A percentile compares a stretch with the other conserved stretches of the same genome.
phyloP scores from a whole-genome alignment of 2,329 filamentous ascomycete species.

The Paraphoma chrysanthemicola region DNA sequence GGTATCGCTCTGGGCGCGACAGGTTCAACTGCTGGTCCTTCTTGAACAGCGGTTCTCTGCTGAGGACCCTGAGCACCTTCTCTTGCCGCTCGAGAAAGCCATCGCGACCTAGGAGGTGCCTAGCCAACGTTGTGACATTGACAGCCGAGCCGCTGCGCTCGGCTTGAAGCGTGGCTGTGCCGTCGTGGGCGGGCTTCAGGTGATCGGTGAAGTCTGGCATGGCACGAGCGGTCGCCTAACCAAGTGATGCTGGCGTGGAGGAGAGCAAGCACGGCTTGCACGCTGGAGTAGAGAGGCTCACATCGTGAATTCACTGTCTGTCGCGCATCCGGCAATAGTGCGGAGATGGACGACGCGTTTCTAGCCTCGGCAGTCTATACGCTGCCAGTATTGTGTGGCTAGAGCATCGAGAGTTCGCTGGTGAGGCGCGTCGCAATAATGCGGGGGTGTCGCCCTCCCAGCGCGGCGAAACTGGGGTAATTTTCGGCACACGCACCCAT shows the following conservation, averaged over 20 bases:
- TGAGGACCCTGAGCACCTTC: slow-evolving; percentile 54
- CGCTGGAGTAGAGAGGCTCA: slow-evolving; percentile 2
- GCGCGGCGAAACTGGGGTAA: slow-evolving; percentile 14
- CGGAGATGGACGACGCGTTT: slow-evolving; percentile 6
- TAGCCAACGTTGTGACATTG: slow-evolving; percentile 52
- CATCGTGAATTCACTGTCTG: slow-evolving; percentile 3
- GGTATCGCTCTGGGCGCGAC: slow-evolving; percentile 59
- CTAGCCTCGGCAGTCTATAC: slow-evolving; percentile 19
- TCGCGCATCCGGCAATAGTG: slow-evolving; percentile 11
- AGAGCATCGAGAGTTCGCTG: neutral
- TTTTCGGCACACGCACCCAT: slow-evolving; percentile 7
- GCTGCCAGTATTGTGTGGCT: neutral
- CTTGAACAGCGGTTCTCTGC: slow-evolving; percentile 56
- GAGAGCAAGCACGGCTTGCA: neutral
- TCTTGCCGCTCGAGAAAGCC: slow-evolving; percentile 58
- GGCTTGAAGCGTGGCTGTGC: slow-evolving; percentile 53
- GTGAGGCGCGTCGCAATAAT: slow-evolving; percentile 9
- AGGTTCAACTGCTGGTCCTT: slow-evolving; percentile 60
- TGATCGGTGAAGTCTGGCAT: slow-evolving; percentile 60
- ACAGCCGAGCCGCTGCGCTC: slow-evolving; percentile 56
- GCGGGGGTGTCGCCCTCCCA: slow-evolving; percentile 13
- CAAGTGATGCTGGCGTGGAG: slow-evolving; percentile 3
- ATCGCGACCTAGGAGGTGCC: slow-evolving; percentile 56
- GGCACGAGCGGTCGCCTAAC: slow-evolving; percentile 11
- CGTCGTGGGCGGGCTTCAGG: slow-evolving; percentile 56